These are phyloP conservation scores for Fusarium globosum DNA, from an alignment of 2,329 filamentous ascomycete species.

Conservation along the genomic window DNA sequence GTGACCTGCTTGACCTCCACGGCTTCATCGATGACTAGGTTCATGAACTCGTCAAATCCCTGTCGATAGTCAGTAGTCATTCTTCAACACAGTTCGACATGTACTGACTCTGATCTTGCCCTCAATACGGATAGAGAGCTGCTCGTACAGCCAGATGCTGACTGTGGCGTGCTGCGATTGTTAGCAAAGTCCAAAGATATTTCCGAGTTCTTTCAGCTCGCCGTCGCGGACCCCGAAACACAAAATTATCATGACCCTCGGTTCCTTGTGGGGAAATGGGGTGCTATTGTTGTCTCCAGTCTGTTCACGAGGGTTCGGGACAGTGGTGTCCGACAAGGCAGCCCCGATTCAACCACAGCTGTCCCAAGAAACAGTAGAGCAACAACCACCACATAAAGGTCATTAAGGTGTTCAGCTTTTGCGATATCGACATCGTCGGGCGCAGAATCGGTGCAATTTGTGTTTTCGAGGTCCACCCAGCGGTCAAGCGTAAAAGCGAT, in stretches of 20 bases:
- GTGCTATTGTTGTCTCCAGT: background rate
- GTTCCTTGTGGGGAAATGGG: background rate
- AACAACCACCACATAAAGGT: background rate
- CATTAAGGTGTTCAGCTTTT: background rate
- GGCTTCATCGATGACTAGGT: slow-evolving; percentile 94
- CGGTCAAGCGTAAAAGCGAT: slow-evolving; percentile 18
- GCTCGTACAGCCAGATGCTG: slow-evolving; percentile 97
- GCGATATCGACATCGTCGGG: background rate
- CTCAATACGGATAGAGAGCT: slow-evolving; percentile 92
- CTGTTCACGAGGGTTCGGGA: background rate
- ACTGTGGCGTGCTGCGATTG: slow-evolving; percentile 77
- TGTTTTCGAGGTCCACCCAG: slow-evolving; percentile 31
- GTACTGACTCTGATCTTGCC: slow-evolving; percentile 89
- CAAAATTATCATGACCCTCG: background rate
- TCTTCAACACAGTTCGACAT: background rate
- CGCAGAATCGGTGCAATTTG: background rate
- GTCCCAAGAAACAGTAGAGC: background rate
- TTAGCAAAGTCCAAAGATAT: slow-evolving; percentile 33
- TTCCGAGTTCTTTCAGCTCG: background rate
- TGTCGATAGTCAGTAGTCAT: slow-evolving; percentile 50
- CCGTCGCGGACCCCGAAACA: background rate
- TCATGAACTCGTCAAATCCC: slow-evolving; percentile 99
- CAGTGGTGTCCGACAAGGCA: background rate
- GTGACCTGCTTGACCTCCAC: slow-evolving; percentile 89
- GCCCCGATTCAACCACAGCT: background rate